phyloP scores from a whole-genome alignment of 2,329 filamentous ascomycete species.

The Colletotrichum falcatum region DNA sequence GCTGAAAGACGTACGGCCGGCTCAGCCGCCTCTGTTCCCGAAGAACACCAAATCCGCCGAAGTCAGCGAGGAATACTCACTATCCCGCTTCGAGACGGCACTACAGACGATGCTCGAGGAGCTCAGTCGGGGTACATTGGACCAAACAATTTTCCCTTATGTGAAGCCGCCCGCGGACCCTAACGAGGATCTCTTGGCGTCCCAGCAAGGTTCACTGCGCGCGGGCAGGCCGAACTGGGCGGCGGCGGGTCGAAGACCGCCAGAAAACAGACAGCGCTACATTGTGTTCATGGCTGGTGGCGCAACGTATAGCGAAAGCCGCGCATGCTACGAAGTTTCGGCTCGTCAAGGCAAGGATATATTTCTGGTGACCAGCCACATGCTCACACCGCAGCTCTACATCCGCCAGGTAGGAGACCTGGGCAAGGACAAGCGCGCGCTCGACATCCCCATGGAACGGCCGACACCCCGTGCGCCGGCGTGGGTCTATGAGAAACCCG shows the following conservation, averaged over 20 bases:
- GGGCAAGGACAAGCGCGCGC: conserved; percentile 76
- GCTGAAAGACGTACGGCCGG: conserved; percentile 81
- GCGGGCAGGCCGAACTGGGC: conserved; percentile 97
- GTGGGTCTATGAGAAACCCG: conserved; percentile 83
- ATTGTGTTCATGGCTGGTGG: conserved; percentile 97
- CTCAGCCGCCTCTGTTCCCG: conserved; percentile 77
- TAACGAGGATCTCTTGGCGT: conserved; percentile 67
- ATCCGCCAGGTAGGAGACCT: conserved; percentile 86
- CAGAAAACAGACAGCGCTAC: conserved; percentile 87
- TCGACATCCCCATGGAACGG: conserved; percentile 85
- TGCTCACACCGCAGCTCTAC: conserved; percentile 88
- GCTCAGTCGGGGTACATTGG: conserved; percentile 74
- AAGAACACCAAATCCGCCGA: conserved; percentile 68
- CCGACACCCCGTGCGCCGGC: conserved; percentile 85
- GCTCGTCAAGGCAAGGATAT: conserved; percentile 80
- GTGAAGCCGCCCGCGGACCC: conserved; percentile 76
- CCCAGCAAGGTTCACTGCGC: conserved; percentile 80
- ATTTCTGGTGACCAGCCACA: conserved; percentile 91
- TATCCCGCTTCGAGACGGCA: conserved; percentile 88
- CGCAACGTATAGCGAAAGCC: conserved; percentile 91
- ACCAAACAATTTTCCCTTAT: conserved; percentile 76
- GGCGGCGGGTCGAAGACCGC: conserved; percentile 77
- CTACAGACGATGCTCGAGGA: conserved; percentile 87
- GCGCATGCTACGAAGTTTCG: conserved; percentile 89
- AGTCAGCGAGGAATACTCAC: conserved; percentile 79